Base-by-base conservation (phyloP, 1,284 basidiomycete species). In the Fomitopsis palustris region DNA sequence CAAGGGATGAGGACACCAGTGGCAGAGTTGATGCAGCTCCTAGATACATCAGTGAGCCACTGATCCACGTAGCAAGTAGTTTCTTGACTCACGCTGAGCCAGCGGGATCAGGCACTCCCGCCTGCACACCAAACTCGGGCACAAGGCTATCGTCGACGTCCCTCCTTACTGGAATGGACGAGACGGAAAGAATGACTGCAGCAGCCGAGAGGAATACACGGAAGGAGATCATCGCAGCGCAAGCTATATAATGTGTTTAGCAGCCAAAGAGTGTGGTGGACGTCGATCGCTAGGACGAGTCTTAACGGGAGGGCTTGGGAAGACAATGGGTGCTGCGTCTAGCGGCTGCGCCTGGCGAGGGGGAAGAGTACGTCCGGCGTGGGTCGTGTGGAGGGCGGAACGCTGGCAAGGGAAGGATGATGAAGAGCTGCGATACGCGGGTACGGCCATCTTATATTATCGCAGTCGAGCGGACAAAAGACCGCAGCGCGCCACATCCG, bases 1-100 rank as follows among this genome's bases (percentile, higher is more conserved):
- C 85, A 88, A 10, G 86, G 86, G 47, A 88, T 77, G 62, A 79
- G 77, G 63, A 86, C 77, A 2, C 83, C 84, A 60, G 80, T 76
- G 23, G 21, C 23, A 4, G 79, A 64, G 17, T 37, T 21, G 27
- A 55, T 9, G 62, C 85, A 87, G 62, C 86, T 80, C 47, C 78
- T 78, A 16, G 71, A 16, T 10, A 9, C 3, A 31, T 19, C 31
- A 12, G 38, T 39, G 14, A 53, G 49, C 16, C 27, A 41, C n/a
- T 6, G n/a, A n/a, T 21, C 37, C 39, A 10, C 23, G 33, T 19
- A 17, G 38, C 16, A 2, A 53, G 25, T 29, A 21, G 2, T 21
- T 21, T 27, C 4, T 4, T 3, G n/a, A 54, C 52, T 31, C 23
- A 58, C 57, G 51, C 57, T 38, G 57, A 54, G 21, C 75, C 75